Evolutionary conservation across 1,139 yeast species (phyloP).

Genomic region (Debaryomycetaceae sp.): DNA sequence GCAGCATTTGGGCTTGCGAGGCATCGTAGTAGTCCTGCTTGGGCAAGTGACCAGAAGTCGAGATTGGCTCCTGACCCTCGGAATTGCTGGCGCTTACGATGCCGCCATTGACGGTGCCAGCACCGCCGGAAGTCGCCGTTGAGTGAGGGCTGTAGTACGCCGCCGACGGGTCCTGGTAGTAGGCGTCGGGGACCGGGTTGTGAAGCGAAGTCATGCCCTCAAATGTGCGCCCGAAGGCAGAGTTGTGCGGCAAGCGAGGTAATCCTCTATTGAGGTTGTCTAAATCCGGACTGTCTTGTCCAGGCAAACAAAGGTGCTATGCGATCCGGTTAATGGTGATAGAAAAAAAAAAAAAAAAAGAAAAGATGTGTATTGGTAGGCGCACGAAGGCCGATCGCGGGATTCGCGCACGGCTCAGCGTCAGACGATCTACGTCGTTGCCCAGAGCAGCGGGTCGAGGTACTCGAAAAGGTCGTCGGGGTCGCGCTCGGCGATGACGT

Average conservation of each 20-base stretch:
- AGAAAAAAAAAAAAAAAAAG: too few species aligned
- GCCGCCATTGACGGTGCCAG: constrained; percentile 3
- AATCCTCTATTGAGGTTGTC: constrained; percentile 1
- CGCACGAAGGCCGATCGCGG: constrained; percentile 10
- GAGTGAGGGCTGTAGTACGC: constrained; percentile 24
- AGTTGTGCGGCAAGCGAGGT: too few species aligned
- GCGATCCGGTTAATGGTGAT: neutral
- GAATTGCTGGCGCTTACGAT: neutral
- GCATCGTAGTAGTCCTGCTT: too few species aligned
- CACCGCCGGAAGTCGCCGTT: constrained; percentile 7
- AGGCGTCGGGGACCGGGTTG: constrained; percentile 24
- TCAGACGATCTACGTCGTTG: too few species aligned
- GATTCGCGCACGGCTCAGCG: constrained; percentile 1
- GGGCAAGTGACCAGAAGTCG: too few species aligned
- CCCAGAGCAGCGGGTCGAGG: neutral
- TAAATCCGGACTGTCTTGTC: too few species aligned
- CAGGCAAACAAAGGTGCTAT: neutral
- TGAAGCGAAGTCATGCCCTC: constrained; percentile 32
- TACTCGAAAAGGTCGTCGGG: neutral
- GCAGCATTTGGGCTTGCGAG: too few species aligned
- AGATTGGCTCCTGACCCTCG: neutral
- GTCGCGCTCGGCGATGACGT: constrained; percentile 11
- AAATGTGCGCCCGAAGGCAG: constrained; percentile 1
- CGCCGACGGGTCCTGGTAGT: constrained; percentile 29
- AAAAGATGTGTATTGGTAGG: constrained; percentile 2